Evolutionary conservation across 2,329 filamentous ascomycete genomes (phyloP).

Genomic region (Diaporthe citriasiana): DNA sequence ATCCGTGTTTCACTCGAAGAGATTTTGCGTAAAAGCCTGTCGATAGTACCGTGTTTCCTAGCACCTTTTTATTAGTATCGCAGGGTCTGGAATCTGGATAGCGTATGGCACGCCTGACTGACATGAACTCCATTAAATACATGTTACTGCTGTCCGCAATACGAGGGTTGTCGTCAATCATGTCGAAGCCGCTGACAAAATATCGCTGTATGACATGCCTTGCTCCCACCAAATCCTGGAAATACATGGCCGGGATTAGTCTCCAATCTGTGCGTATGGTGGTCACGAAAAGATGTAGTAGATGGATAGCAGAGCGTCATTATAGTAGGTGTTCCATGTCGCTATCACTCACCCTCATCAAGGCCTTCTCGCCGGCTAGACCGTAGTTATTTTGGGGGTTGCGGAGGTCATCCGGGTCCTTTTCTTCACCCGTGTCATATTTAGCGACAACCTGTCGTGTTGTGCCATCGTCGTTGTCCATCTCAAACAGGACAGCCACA

Average conservation of each 20-base stretch:
- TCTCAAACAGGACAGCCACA: neutral
- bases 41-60: conserved; percentile 9
- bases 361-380: neutral
- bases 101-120: neutral
- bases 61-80: neutral
- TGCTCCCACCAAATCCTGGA: neutral
- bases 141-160: neutral
- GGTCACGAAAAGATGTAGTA: too few species aligned
- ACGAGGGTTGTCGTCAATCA: neutral
- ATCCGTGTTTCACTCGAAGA: neutral
- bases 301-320: too few species aligned
- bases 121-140: conserved; percentile 25
- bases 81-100: rapidly evolving
- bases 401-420: neutral
- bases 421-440: neutral
- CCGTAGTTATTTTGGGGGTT: neutral
- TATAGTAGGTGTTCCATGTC: neutral
- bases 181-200: neutral
- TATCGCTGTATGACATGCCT: conserved; percentile 11
- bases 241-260: neutral
- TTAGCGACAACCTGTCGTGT: neutral
- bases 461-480: neutral
- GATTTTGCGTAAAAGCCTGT: neutral
- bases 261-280: neutral
- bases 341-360: conserved; percentile 8